Conservation (phyloP, 192 early-diverging fungal genomes). For the Allomyces macrogynus region DNA sequence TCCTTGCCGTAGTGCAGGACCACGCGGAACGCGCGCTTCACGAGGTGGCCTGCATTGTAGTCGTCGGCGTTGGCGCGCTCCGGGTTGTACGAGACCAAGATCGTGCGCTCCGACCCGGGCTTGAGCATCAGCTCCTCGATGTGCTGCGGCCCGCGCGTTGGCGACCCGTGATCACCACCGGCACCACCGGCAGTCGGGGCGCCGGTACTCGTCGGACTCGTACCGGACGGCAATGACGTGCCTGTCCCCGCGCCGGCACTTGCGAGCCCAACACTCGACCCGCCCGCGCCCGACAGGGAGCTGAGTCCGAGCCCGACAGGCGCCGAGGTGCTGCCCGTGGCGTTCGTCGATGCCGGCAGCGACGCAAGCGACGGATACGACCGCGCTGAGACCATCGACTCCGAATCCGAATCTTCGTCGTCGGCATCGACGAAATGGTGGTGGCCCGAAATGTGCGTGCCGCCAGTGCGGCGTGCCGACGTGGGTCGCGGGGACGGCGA, state of each 20-base stretch:
- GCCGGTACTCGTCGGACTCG: too few relatives aligned
- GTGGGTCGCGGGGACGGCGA: slow-evolving; percentile 6
- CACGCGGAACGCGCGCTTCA: slow-evolving; percentile 45
- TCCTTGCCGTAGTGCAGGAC: slow-evolving; percentile 42
- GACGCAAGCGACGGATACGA: not conserved
- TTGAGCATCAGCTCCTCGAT: slow-evolving; percentile 65
- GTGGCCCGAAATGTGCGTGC: too few relatives aligned
- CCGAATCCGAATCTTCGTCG: slow-evolving; percentile 14
- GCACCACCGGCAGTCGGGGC: too few relatives aligned
- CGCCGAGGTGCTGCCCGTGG: too few relatives aligned
- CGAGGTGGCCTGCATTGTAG: slow-evolving; percentile 50
- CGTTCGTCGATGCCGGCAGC: too few relatives aligned
- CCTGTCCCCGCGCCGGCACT: too few relatives aligned
- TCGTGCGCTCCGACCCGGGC: slow-evolving; percentile 59
- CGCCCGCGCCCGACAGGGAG: too few relatives aligned
- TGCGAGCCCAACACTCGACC: too few relatives aligned
- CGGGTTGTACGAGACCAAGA: slow-evolving; percentile 62
- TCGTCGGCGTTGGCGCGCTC: slow-evolving; percentile 38
- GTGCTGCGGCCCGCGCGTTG: slow-evolving; percentile 13
- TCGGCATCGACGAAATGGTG: slow-evolving; percentile 2
- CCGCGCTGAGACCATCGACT: not conserved
- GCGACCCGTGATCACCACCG: too few relatives aligned
- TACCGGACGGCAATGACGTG: too few relatives aligned
- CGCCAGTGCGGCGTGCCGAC: not conserved
- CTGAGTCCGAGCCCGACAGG: too few relatives aligned